These are phyloP conservation scores for Rosa persica DNA, from an alignment of 306 rosid genomes.

Conservation along the genomic window DNA sequence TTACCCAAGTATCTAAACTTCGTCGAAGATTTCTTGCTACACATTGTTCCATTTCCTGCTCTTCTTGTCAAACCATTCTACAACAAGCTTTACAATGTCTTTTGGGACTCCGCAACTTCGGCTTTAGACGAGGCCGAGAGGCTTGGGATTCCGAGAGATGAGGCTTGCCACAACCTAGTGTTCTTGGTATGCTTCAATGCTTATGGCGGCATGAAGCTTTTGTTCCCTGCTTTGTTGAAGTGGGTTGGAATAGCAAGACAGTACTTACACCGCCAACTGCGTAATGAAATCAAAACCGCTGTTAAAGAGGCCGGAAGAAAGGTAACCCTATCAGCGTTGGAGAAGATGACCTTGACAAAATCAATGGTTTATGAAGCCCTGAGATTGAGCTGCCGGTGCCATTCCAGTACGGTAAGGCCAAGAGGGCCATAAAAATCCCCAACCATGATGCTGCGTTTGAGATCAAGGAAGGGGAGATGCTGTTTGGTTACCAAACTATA, in stretches of 20 bases:
- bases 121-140: conserved; percentile 50
- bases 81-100: conserved; percentile 39
- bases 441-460: conserved; percentile 53
- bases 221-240: conserved; percentile 47
- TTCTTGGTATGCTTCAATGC: conserved; percentile 66
- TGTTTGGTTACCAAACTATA: conserved; percentile 65
- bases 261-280: conserved; percentile 39
- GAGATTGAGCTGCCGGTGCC: conserved; percentile 70
- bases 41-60: conserved; percentile 42
- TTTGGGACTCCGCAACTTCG: conserved; percentile 19
- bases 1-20: conserved; percentile 36
- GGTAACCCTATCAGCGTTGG: conserved; percentile 33
- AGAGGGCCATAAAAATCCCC: conserved; percentile 47
- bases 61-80: conserved; percentile 42
- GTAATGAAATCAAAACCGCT: conserved; percentile 47
- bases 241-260: conserved; percentile 62
- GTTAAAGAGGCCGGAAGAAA: conserved; percentile 36
- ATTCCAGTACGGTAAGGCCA: conserved; percentile 62
- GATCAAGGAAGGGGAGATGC: conserved; percentile 65
- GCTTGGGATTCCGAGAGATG: conserved; percentile 43
- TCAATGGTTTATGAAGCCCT: conserved; percentile 6
- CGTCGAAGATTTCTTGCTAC: conserved; percentile 45
- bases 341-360: conserved; percentile 51
- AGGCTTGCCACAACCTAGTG: conserved; percentile 62
- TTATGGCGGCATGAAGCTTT: conserved; percentile 50